A percentile compares a stretch with the other conserved stretches of the same genome.
phyloP scores from a whole-genome alignment of 768 basidiomycete genomes.

The Boletus speciosus region DNA sequence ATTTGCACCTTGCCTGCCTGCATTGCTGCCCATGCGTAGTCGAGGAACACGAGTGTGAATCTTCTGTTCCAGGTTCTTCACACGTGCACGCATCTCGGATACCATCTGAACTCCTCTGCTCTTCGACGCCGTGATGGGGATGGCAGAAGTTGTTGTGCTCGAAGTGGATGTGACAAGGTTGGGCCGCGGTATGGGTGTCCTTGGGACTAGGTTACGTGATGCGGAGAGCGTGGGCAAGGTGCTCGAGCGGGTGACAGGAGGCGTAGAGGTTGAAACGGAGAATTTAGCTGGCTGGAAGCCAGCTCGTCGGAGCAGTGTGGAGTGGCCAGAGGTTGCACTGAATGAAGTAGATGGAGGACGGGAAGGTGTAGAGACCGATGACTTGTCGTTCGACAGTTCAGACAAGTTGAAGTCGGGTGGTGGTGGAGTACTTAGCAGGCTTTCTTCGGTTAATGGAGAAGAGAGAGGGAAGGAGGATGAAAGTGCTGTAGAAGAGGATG shows the following conservation, averaged over 20 bases:
- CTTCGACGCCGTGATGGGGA: conserved; percentile 50
- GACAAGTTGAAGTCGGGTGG: conserved; percentile 59
- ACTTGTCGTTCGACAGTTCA: conserved; percentile 50
- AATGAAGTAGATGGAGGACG: conserved; percentile 31
- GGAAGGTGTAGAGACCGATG: conserved; percentile 35
- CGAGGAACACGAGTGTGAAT: conserved; percentile 85
- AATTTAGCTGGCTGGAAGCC: conserved; percentile 47
- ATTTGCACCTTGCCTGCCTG: conserved; percentile 47
- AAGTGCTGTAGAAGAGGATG: conserved; percentile 25
- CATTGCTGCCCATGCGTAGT: conserved; percentile 76
- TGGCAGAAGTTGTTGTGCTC: conserved; percentile 28
- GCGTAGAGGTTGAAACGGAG: conserved; percentile 37
- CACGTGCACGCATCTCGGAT: conserved; percentile 84
- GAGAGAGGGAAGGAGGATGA: conserved; percentile 36
- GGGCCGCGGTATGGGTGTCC: conserved; percentile 42
- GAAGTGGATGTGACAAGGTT: conserved; percentile 39
- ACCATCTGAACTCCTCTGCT: conserved; percentile 91
- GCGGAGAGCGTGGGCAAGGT: conserved; percentile 52
- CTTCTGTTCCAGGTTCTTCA: conserved; percentile 78
- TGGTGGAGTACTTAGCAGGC: conserved; percentile 54
- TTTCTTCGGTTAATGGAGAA: conserved; percentile 41
- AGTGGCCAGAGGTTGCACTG: conserved; percentile 38
- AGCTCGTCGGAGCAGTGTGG: conserved; percentile 48
- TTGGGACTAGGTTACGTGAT: conserved; percentile 43
- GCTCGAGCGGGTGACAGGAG: conserved; percentile 56